Evolutionary conservation across 306 rosid genomes (phyloP), one percentile per base, ranked within the genome.

Genomic region (Echinosophora koreensis): DNA sequence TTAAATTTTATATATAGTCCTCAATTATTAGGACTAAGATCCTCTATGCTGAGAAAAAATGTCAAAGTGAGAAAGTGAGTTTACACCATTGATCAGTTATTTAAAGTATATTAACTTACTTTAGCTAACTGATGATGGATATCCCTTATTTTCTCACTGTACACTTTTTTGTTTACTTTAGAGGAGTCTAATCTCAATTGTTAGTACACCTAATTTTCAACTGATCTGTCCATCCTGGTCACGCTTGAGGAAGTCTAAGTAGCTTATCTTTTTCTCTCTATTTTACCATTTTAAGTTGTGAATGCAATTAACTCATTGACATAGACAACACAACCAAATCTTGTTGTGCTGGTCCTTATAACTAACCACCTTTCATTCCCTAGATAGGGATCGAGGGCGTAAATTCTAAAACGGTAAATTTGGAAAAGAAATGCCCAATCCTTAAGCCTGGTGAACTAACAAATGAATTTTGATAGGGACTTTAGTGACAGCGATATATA

Each of bases 281-380:
- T 58, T 76, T 50, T 15, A 28, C 65, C 42, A 64, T 34, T 58
- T 41, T 35, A 63, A 80, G 76, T 22, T 77, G 61, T 77, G 38
- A 27, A 58, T 42, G 47, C 39, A 73, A 65, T 77, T 58, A 84
- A 52, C 47, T 38, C 17, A 22, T 17, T 59, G 85, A 90, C 56
- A 74, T 35, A 46, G 83, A 84, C 89, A 64, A 83, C 39, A 73
- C 80, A 86, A 85, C 90, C 66, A 79, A 82, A 77, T 56, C 82
- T 81, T 59, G 66, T 59, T 54, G 65, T 22, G 30, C 18, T 41
- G 50, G 72, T 52, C 74, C 71, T 49, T 8, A 18, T 10, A 47
- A 47, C 66, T 67, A 54, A 66, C 80, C 65, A 28, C 47, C 70
- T 66, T 68, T 66, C 54, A 56, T 63, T 28, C 52, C 35, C 61